These are phyloP conservation scores for Paratinospora sagittata DNA, from an alignment of 164 flowering plant species.

Conservation along the genomic window DNA sequence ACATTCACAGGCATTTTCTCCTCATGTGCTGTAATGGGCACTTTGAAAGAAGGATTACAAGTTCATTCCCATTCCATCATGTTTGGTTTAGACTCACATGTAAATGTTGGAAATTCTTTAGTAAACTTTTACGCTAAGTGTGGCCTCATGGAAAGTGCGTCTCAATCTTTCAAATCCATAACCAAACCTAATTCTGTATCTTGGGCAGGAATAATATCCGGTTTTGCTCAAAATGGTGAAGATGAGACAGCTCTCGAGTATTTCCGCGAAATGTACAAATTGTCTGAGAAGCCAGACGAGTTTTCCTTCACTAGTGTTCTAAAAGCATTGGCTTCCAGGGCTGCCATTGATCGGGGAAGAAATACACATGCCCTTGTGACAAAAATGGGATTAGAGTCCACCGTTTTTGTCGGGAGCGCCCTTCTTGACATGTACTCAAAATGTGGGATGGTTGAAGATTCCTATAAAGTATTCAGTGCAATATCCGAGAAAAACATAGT, in stretches of 20 bases:
- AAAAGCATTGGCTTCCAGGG: slow-evolving; percentile 8
- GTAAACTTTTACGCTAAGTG: slow-evolving; percentile 11
- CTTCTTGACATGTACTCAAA: slow-evolving; percentile 14
- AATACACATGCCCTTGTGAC: slow-evolving; percentile 9
- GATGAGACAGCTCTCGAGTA: background rate
- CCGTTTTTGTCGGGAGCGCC: slow-evolving; percentile 10
- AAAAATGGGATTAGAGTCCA: slow-evolving; percentile 7
- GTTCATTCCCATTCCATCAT: slow-evolving; percentile 6
- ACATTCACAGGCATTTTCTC: slow-evolving; percentile 9
- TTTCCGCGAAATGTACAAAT: slow-evolving; percentile 9
- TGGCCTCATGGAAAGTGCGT: slow-evolving; percentile 7
- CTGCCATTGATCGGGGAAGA: slow-evolving; percentile 4
- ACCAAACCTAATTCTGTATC: slow-evolving; percentile 5
- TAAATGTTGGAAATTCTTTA: slow-evolving; percentile 6
- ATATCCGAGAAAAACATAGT: slow-evolving; percentile 9
- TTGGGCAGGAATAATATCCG: slow-evolving; percentile 14
- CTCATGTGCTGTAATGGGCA: background rate
- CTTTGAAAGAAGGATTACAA: background rate
- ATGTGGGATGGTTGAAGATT: slow-evolving; percentile 11
- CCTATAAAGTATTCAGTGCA: slow-evolving; percentile 3
- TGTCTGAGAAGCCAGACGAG: slow-evolving; percentile 9
- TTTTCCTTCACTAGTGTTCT: slow-evolving; percentile 13
- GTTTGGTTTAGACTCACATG: slow-evolving; percentile 9
- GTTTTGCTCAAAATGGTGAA: slow-evolving; percentile 11
- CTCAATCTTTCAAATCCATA: background rate